Conservation (phyloP, 257 asterid genomes). For the Petrea volubilis region DNA sequence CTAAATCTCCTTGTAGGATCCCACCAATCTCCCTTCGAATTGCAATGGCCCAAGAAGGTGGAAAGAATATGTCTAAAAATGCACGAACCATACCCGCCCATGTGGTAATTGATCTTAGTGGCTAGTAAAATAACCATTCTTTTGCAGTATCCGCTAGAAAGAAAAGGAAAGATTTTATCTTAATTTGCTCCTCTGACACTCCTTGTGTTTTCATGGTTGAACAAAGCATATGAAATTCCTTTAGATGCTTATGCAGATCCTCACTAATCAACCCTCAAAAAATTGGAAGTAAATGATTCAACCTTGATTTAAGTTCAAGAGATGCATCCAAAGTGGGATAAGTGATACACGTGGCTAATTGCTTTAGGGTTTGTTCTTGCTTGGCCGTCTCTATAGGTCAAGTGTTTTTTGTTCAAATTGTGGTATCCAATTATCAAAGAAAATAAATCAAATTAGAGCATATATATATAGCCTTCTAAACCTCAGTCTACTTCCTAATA, state of each 20-base stretch:
- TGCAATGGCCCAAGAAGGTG: neutral
- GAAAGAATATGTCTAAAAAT: too few species aligned
- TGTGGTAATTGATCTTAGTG: too few species aligned
- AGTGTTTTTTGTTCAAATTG: too few species aligned
- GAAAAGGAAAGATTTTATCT: neutral
- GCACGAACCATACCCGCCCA: too few species aligned
- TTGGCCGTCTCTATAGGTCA: too few species aligned
- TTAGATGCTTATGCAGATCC: neutral
- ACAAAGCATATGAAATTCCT: neutral
- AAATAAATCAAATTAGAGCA: too few species aligned
- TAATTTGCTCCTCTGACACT: neutral
- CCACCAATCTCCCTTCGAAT: neutral
- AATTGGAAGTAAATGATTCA: neutral
- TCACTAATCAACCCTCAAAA: neutral
- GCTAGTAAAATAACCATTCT: too few species aligned
- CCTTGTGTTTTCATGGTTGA: neutral
- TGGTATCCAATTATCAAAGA: too few species aligned
- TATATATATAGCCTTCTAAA: too few species aligned
- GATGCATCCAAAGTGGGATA: too few species aligned
- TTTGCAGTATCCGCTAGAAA: neutral
- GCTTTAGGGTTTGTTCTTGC: too few species aligned
- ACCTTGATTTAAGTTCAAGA: neutral
- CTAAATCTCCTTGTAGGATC: neutral
- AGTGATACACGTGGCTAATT: neutral
- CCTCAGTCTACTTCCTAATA: too few species aligned